Evolutionary conservation across 306 rosid species (phyloP), one percentile per base, ranked within the genome.

Genomic region (Lathyrus oleraceus): DNA sequence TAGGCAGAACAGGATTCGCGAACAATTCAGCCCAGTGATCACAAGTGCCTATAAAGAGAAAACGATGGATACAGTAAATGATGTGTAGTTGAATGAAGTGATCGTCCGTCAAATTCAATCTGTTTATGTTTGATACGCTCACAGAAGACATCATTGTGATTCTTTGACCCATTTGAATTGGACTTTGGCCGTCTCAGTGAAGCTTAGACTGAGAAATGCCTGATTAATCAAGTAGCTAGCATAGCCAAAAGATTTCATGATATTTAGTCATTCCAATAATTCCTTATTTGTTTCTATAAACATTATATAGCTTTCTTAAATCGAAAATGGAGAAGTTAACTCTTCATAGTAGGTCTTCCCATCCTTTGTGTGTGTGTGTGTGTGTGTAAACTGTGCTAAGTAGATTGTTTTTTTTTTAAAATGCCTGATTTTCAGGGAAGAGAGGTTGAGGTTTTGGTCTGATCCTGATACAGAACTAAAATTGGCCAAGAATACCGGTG

Each of bases 361-460:
- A 4, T 54, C 35, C 19, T 20, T 47, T 16, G 1, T 61, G 10
- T 47, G 17, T 44, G 20, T 42, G 47, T 43, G 16, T 12, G 5
- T 51, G 27, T 8, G 6, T 13, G 49, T 51, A 38, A 20, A 62
- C 49, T 62, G 68, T 32, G 78, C 66, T 45, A 5, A 70, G 52
- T 74, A 17, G 47, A 68, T 43, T 65, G 53, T 4, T 4, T 35
- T 35, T 30, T 35, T 35, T 35, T 32, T 35, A 35, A 35, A 75
- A 61, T 79, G 59, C 67, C 81, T 84, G 73, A 68, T 82, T 84
- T 73, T 74, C 89, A 94, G 98, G 82, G 88, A 88, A 84, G 95
- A 90, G 85, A 90, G 98, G 81, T 76, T 94, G 75, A 90, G 87
- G 87, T 94, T 94, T 90, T 94, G 98, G 98, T 87, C 98, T 44